These are phyloP conservation scores for Puccinellia tenuiflora DNA, from an alignment of 176 grass and related monocot species.

Conservation along the genomic window DNA sequence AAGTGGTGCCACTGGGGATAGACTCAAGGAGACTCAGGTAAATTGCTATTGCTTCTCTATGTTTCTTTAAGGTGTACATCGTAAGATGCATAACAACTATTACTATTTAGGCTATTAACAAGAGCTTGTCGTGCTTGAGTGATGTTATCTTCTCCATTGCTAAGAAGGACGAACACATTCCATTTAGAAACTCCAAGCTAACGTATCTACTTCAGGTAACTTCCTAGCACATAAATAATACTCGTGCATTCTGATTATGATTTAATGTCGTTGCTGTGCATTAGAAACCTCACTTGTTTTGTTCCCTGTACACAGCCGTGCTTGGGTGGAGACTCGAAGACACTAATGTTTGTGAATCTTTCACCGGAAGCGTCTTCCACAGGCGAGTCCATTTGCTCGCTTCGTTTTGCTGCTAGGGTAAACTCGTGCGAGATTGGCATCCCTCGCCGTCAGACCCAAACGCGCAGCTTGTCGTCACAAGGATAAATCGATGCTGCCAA, in stretches of 20 bases:
- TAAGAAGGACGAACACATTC: conserved; percentile 94
- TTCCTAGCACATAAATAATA: neutral
- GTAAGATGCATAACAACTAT: neutral
- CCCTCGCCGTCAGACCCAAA: conserved; percentile 67
- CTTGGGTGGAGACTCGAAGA: conserved; percentile 88
- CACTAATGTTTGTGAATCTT: conserved; percentile 89
- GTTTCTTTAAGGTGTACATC: neutral
- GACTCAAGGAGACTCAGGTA: conserved; percentile 92
- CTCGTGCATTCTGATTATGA: neutral
- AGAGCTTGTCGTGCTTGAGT: conserved; percentile 81
- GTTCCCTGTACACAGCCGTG: conserved; percentile 52
- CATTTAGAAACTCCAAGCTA: conserved; percentile 90
- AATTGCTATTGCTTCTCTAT: neutral
- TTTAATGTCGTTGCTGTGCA: neutral
- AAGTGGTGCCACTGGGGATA: conserved; percentile 83
- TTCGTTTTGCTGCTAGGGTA: conserved; percentile 82
- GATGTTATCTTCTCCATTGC: conserved; percentile 93
- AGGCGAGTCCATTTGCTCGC: conserved; percentile 71
- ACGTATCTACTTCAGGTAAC: conserved; percentile 90
- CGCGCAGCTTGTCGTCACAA: conserved; percentile 26
- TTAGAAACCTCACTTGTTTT: neutral
- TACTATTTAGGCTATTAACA: conserved; percentile 69
- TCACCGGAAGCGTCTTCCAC: conserved; percentile 63
- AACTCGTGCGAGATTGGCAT: conserved; percentile 86
- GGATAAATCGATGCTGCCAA: neutral